phyloP scores from a whole-genome alignment of 352 stramenopile species.

The Phytophthora pistaciae region DNA sequence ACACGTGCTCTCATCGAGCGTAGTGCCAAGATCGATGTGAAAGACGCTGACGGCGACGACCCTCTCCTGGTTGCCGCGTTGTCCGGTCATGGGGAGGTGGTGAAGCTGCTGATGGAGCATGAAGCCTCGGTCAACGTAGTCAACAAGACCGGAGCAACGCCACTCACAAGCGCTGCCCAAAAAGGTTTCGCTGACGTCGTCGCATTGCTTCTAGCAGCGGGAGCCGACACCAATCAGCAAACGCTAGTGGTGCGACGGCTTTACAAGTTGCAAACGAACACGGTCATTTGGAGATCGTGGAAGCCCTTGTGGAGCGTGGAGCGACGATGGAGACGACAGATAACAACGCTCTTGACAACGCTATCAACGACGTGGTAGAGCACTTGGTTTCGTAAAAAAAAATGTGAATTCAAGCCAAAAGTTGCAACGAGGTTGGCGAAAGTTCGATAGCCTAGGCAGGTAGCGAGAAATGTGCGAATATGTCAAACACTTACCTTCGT shows the following conservation, averaged over 20 bases:
- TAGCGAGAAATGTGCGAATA: too few relatives aligned
- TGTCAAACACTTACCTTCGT: too few relatives aligned
- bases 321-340: too few relatives aligned
- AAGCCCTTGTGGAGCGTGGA: background rate
- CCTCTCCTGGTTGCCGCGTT: background rate
- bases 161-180: background rate
- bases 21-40: background rate
- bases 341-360: too few relatives aligned
- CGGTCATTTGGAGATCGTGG: background rate
- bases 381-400: too few relatives aligned
- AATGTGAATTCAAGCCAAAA: too few relatives aligned
- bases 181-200: background rate
- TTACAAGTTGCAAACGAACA: background rate
- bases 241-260: background rate
- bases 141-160: background rate
- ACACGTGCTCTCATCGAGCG: background rate
- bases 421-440: too few relatives aligned
- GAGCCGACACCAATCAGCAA: background rate
- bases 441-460: too few relatives aligned
- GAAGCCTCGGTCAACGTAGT: background rate
- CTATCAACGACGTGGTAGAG: too few relatives aligned
- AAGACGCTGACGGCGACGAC: background rate
- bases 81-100: background rate
- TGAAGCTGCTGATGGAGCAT: background rate
- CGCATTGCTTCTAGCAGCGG: background rate